Evolutionary conservation across 1,284 basidiomycete genomes (phyloP).

Genomic region (Trametes versicolor): DNA sequence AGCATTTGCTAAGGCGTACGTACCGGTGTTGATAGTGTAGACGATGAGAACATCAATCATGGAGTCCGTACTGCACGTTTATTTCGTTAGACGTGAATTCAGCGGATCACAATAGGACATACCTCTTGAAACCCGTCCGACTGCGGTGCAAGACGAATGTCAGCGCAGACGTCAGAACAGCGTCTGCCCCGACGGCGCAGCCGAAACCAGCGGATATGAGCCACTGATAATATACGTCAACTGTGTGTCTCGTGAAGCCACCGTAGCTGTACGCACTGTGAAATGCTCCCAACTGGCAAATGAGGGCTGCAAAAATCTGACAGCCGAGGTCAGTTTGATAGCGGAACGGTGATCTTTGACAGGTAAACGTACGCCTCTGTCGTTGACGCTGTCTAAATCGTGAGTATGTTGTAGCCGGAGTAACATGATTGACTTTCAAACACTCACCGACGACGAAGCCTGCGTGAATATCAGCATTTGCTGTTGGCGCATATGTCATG

Average conservation of each 20-base stretch:
- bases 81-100: background rate
- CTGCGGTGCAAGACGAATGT: constrained; percentile 18
- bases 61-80: constrained; percentile 4
- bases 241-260: too few species aligned
- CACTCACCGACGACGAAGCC: constrained; percentile 14
- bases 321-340: too few species aligned
- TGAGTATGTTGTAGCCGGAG: background rate
- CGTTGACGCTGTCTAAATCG: background rate
- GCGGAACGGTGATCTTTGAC: too few species aligned
- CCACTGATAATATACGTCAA: background rate
- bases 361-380: constrained; percentile 8
- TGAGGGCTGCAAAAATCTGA: constrained; percentile 5
- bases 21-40: constrained; percentile 15
- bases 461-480: background rate
- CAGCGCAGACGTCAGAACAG: constrained; percentile 13
- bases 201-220: constrained; percentile 23
- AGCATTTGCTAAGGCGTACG: background rate
- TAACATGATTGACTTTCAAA: too few species aligned
- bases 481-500: too few species aligned
- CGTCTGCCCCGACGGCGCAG: constrained; percentile 21
- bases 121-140: constrained; percentile 19
- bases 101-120: background rate
- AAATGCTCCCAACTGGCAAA: constrained; percentile 12
- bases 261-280: background rate
- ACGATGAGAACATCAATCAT: constrained; percentile 17